These are phyloP conservation scores for Aureobasidium subglaciale DNA, from an alignment of 2,329 filamentous ascomycete genomes.

Conservation along the genomic window DNA sequence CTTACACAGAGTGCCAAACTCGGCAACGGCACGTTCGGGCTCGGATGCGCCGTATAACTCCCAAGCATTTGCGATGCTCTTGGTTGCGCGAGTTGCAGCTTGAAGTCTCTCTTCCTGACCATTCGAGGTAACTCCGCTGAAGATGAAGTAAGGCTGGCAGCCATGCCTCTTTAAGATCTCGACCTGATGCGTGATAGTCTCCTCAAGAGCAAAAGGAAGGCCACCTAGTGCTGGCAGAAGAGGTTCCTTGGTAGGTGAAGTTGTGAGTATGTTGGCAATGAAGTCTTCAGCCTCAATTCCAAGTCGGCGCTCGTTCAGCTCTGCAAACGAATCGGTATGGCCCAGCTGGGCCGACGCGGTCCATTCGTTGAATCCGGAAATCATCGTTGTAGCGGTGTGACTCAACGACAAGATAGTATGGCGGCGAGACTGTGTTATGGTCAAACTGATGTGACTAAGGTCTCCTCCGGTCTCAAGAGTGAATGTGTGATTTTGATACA, in stretches of 20 bases:
- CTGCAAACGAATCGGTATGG: constrained; percentile 55
- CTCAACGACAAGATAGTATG: not conserved
- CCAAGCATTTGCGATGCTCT: constrained; percentile 59
- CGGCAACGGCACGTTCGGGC: constrained; percentile 70
- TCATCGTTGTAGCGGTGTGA: constrained; percentile 27
- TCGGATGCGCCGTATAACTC: constrained; percentile 73
- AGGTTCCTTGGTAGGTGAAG: constrained; percentile 67
- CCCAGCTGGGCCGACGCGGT: constrained; percentile 40
- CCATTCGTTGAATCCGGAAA: constrained; percentile 50
- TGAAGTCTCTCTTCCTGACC: constrained; percentile 16
- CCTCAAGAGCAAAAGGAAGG: constrained; percentile 68
- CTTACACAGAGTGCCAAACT: constrained; percentile 60
- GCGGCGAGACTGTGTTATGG: too few species aligned
- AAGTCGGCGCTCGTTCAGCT: constrained; percentile 67
- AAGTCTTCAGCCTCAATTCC: constrained; percentile 89
- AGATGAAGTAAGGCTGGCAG: constrained; percentile 80
- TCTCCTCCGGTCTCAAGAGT: not conserved
- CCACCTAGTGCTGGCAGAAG: constrained; percentile 86
- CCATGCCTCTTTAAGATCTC: constrained; percentile 58
- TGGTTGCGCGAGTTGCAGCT: constrained; percentile 19
- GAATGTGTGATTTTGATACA: not conserved
- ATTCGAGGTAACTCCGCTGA: constrained; percentile 76
- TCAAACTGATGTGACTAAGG: not conserved
- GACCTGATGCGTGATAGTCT: constrained; percentile 70
- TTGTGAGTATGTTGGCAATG: constrained; percentile 69